These are phyloP conservation scores for Fusarium penzigii DNA, from an alignment of 2,329 filamentous ascomycete species.

Conservation along the genomic window DNA sequence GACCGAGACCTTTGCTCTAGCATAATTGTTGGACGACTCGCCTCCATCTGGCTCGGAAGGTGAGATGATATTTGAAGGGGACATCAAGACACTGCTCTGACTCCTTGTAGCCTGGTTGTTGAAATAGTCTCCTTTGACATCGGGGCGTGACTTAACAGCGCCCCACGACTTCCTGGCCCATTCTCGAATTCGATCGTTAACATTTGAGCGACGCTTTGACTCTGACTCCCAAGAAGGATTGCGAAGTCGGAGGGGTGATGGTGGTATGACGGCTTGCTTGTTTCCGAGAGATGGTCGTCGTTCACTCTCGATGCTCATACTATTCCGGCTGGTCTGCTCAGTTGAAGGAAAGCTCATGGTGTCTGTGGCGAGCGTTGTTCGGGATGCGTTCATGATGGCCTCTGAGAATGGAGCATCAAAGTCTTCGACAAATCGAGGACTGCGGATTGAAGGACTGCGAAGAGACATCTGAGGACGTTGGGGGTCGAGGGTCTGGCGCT, in stretches of 20 bases:
- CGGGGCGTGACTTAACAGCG: slow-evolving; percentile 26
- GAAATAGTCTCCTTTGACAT: slow-evolving; percentile 26
- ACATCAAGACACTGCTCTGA: slow-evolving; percentile 18
- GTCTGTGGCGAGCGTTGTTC: slow-evolving; percentile 30
- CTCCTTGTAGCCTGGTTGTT: slow-evolving; percentile 12
- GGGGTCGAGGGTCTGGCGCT: slow-evolving; percentile 20
- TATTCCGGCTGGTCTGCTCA: slow-evolving; percentile 23
- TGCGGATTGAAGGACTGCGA: slow-evolving; percentile 25
- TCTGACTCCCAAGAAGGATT: slow-evolving; percentile 32
- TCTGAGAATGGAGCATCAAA: slow-evolving; percentile 42
- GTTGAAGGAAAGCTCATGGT: slow-evolving; percentile 29
- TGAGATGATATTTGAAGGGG: slow-evolving; percentile 17
- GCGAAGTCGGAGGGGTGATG: slow-evolving; percentile 23
- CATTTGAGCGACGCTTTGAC: slow-evolving; percentile 28
- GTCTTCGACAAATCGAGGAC: slow-evolving; percentile 40
- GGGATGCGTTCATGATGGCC: slow-evolving; percentile 35
- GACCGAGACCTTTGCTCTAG: slow-evolving; percentile 14
- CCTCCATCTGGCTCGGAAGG: slow-evolving; percentile 17
- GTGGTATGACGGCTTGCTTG: slow-evolving; percentile 4
- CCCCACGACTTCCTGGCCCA: slow-evolving; percentile 38
- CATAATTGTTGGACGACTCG: slow-evolving; percentile 7
- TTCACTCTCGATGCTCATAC: slow-evolving; percentile 27
- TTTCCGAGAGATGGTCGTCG: slow-evolving; percentile 12
- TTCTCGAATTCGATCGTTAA: slow-evolving; percentile 36
- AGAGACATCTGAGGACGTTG: slow-evolving; percentile 22